Conservation (phyloP, 495 filamentous ascomycete genomes). For the Penicillium alfredii region DNA sequence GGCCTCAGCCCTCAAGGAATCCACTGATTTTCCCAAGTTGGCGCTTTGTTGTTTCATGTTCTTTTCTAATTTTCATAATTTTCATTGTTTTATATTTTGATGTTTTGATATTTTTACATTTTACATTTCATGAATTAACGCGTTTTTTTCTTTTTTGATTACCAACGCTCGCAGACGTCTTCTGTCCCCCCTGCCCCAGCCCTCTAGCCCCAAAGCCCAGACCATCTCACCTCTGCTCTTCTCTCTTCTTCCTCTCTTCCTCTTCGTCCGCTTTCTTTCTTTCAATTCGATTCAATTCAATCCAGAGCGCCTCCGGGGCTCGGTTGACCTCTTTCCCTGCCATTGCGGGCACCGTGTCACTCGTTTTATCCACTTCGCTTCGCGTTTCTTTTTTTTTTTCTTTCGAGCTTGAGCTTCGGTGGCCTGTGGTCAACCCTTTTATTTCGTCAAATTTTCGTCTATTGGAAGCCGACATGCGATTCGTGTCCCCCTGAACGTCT, state of each 20-base stretch:
- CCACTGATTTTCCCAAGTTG: no score
- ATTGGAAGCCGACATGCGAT: slow-evolving; percentile 11
- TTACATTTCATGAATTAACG: no score
- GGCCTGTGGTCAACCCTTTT: slow-evolving; percentile 15
- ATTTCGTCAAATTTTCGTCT: neutral
- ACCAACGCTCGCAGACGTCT: no score
- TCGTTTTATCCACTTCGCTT: slow-evolving; percentile 22
- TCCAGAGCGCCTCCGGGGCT: slow-evolving; percentile 16
- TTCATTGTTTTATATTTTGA: no score
- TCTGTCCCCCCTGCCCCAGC: slow-evolving; percentile 1
- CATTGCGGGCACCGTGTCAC: slow-evolving; percentile 24
- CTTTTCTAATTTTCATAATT: no score
- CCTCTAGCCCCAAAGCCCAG: slow-evolving; percentile 11
- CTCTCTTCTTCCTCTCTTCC: slow-evolving; percentile 8
- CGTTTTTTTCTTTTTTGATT: no score
- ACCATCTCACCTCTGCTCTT: slow-evolving; percentile 14
- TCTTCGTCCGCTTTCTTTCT: slow-evolving; percentile 5
- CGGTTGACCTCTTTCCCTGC: slow-evolving; percentile 20
- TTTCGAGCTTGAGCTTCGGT: slow-evolving; percentile 16
- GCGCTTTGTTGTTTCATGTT: no score
- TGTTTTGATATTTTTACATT: no score
- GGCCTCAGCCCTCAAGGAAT: no score
- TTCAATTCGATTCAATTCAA: slow-evolving; percentile 10
- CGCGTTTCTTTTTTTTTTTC: slow-evolving; percentile 15
- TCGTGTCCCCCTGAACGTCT: slow-evolving; percentile 5